These are phyloP conservation scores for Hypoxylon trugodes DNA, from an alignment of 495 filamentous ascomycete genomes.

Conservation along the genomic window DNA sequence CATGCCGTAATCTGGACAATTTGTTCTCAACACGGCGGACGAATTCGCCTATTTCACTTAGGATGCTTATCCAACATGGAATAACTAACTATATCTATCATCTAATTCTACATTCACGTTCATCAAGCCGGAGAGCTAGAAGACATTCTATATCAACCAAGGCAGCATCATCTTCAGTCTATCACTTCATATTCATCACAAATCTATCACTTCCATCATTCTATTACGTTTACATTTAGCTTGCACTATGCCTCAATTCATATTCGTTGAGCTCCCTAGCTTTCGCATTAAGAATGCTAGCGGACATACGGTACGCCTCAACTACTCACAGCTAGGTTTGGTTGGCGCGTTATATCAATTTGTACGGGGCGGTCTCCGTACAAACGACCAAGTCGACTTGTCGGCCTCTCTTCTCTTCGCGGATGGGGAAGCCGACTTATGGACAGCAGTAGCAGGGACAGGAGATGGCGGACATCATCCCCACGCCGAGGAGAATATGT, in stretches of 20 bases:
- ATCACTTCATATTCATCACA: conserved; percentile 3
- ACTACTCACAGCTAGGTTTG: conserved; percentile 33
- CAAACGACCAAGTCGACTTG: conserved; percentile 34
- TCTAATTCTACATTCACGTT: conserved; percentile 1
- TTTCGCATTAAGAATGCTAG: conserved; percentile 41
- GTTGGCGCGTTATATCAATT: conserved; percentile 37
- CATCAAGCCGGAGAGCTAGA: neutral
- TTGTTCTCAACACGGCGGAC: conserved; percentile 8
- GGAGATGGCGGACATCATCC: conserved; percentile 28
- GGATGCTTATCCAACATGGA: conserved; percentile 7
- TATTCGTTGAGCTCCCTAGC: conserved; percentile 44
- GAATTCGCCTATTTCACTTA: conserved; percentile 26
- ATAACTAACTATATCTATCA: conserved; percentile 17
- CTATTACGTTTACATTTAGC: neutral
- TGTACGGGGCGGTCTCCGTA: conserved; percentile 36
- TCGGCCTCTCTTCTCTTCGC: conserved; percentile 39
- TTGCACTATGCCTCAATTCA: conserved; percentile 39
- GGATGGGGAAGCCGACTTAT: conserved; percentile 42
- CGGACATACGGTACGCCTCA: conserved; percentile 32
- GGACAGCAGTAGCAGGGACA: conserved; percentile 28
- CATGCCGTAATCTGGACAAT: conserved; percentile 10
- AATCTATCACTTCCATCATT: neutral
- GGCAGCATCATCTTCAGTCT: neutral
- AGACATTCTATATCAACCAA: conserved; percentile 7
- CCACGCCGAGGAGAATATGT: conserved; percentile 43